phyloP scores from a whole-genome alignment of 495 filamentous ascomycete genomes.

The Bryoglossum gracile region DNA sequence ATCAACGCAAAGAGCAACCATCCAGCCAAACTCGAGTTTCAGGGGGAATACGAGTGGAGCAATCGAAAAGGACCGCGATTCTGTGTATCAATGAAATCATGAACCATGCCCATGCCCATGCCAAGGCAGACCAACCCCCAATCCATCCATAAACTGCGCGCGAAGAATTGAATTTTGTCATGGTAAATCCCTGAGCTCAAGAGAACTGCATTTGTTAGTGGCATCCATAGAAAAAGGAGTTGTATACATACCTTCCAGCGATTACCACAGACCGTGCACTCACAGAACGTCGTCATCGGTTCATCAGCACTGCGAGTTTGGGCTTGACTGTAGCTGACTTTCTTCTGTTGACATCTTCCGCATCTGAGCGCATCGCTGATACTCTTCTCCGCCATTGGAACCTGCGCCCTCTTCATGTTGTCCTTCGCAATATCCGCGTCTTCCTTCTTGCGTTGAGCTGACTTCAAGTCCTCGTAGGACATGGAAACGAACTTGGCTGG shows the following conservation, averaged over 20 bases:
- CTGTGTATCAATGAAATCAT: conserved; percentile 7
- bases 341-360: conserved; percentile 82
- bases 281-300: conserved; percentile 79
- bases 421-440: conserved; percentile 70
- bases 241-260: conserved; percentile 57
- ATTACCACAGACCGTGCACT: conserved; percentile 67
- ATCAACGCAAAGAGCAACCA: too few species aligned
- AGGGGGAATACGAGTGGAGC: conserved; percentile 2
- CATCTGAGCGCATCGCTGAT: conserved; percentile 83
- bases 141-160: conserved; percentile 22
- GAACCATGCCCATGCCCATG: too few species aligned
- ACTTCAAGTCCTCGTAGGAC: conserved; percentile 71
- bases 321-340: conserved; percentile 90
- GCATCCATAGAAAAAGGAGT: neutral
- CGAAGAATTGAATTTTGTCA: conserved; percentile 16
- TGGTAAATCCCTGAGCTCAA: conserved; percentile 3
- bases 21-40: too few species aligned
- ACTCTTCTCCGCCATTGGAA: conserved; percentile 78
- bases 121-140: conserved; percentile 17
- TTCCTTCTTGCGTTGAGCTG: conserved; percentile 55
- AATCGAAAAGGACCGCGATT: too few species aligned
- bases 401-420: conserved; percentile 94
- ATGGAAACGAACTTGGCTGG: conserved; percentile 68
- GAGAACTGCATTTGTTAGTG: conserved; percentile 23
- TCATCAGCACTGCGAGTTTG: conserved; percentile 94